A percentile compares a stretch with the other conserved stretches of the same genome.
These are phyloP conservation scores for Hirschfeldia incana DNA, from an alignment of 345 rosid species.

Conservation along the genomic window DNA sequence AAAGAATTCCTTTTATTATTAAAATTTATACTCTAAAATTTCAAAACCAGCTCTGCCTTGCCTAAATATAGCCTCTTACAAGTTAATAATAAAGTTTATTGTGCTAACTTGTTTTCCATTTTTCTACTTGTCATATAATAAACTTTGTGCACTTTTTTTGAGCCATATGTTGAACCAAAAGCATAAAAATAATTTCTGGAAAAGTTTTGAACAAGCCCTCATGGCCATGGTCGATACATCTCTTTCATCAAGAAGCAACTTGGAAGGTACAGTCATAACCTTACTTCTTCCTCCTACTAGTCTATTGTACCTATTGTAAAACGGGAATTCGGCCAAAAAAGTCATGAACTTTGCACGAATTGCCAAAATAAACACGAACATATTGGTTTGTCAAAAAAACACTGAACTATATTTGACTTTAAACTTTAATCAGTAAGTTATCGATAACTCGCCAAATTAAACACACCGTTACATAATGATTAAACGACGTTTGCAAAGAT, in stretches of 20 bases:
- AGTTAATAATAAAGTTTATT: neutral
- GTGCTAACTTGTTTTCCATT: neutral
- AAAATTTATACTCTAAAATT: neutral
- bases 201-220: neutral
- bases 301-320: neutral
- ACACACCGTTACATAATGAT: too few species aligned
- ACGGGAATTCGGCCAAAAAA: too few species aligned
- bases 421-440: too few species aligned
- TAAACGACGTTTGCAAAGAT: too few species aligned
- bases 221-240: constrained; percentile 2
- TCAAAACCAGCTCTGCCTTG: neutral
- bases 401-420: too few species aligned
- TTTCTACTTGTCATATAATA: neutral
- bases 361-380: too few species aligned
- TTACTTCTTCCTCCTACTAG: neutral
- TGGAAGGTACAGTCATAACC: neutral
- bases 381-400: too few species aligned
- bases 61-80: neutral
- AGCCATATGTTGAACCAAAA: neutral
- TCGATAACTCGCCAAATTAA: too few species aligned
- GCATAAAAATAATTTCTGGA: neutral
- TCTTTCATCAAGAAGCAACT: constrained; percentile 10
- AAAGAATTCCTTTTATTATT: too few species aligned
- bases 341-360: too few species aligned
- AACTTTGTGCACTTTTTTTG: neutral